phyloP scores from a whole-genome alignment of 371 early-diverging fungal species.

The Rhizopus delemar region DNA sequence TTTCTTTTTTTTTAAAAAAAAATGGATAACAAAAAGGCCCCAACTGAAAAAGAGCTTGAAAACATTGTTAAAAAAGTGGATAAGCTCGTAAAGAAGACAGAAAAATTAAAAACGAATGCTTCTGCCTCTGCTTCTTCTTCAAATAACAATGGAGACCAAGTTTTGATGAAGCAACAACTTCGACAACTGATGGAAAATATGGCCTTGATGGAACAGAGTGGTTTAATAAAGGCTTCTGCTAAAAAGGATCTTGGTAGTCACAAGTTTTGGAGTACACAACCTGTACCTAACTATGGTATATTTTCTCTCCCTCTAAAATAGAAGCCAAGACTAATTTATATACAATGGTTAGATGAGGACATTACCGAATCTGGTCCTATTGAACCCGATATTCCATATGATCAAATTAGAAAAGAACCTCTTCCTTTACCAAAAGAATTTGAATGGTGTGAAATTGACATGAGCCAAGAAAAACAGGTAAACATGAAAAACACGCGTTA shows the following conservation, averaged over 20 bases:
- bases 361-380: slow-evolving; percentile 79
- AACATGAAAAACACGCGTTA: neutral
- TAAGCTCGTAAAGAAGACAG: slow-evolving; percentile 23
- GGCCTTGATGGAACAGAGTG: slow-evolving; percentile 36
- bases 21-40: slow-evolving; percentile 18
- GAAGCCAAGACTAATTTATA: neutral
- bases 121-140: slow-evolving; percentile 10
- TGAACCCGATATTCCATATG: slow-evolving; percentile 74
- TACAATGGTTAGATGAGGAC: slow-evolving; percentile 56
- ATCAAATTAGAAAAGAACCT: slow-evolving; percentile 83
- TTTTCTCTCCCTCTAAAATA: slow-evolving; percentile 1
- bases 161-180: slow-evolving; percentile 35
- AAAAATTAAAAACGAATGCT: slow-evolving; percentile 12
- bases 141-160: slow-evolving; percentile 4
- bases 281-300: slow-evolving; percentile 79
- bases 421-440: slow-evolving; percentile 84
- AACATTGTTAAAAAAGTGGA: slow-evolving; percentile 31
- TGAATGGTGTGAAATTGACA: slow-evolving; percentile 85
- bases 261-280: slow-evolving; percentile 97
- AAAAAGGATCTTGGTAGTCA: slow-evolving; percentile 64
- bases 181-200: slow-evolving; percentile 43
- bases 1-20: slow-evolving; percentile 1
- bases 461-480: slow-evolving; percentile 77
- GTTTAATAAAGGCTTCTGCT: slow-evolving; percentile 23
- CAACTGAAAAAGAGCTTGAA: slow-evolving; percentile 35